These are phyloP conservation scores for Calycina herbarum DNA, from an alignment of 2,329 filamentous ascomycete genomes.

Conservation along the genomic window DNA sequence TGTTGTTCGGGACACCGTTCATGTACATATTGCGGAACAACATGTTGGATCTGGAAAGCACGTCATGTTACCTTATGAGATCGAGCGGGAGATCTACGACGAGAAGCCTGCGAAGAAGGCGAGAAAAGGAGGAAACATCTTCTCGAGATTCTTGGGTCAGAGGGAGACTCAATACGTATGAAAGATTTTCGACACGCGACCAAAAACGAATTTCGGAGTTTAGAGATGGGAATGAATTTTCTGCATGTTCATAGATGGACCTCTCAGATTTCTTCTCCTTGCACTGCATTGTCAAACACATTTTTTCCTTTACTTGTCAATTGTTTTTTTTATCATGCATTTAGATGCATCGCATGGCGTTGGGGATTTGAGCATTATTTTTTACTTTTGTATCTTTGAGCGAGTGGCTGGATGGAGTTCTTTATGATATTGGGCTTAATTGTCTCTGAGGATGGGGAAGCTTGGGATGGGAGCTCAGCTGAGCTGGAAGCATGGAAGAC, in stretches of 20 bases:
- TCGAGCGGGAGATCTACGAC: slow-evolving; percentile 30
- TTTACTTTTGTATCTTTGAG: not conserved
- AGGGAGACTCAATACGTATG: slow-evolving; percentile 10
- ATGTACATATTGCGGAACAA: slow-evolving; percentile 29
- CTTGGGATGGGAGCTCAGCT: not conserved
- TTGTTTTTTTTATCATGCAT: not conserved
- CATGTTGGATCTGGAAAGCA: slow-evolving; percentile 24
- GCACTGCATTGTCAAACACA: not conserved
- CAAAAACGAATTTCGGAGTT: slow-evolving; percentile 9
- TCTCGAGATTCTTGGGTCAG: slow-evolving; percentile 30
- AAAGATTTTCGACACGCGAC: not conserved
- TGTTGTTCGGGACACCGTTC: slow-evolving; percentile 31
- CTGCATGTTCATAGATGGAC: not conserved
- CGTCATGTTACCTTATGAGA: slow-evolving; percentile 36
- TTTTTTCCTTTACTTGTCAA: not conserved
- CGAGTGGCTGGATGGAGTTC: not conserved
- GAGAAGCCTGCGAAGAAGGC: slow-evolving; percentile 32
- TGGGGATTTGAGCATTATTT: slow-evolving; percentile 10
- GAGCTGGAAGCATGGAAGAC: not conserved
- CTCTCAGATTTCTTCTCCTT: not conserved
- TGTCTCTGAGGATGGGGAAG: not conserved
- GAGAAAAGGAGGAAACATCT: slow-evolving; percentile 28
- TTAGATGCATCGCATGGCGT: slow-evolving; percentile 18
- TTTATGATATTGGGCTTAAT: not conserved
- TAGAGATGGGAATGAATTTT: not conserved